Evolutionary conservation across 2,329 filamentous ascomycete species (phyloP).

Genomic region (Gremmenia infestans): DNA sequence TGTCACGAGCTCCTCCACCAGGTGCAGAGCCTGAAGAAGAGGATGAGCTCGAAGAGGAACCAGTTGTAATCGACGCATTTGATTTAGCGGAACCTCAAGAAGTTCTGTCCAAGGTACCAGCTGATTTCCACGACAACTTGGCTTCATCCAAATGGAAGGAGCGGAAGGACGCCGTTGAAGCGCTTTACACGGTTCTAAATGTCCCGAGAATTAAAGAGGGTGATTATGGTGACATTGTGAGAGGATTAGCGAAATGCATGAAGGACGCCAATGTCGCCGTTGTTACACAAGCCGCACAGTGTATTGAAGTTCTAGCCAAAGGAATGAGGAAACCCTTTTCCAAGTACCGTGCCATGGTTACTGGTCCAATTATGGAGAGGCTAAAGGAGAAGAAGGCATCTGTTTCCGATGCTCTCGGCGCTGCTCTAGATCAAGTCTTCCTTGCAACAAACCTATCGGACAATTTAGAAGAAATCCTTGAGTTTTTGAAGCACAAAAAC

Average conservation of each 20-base stretch:
- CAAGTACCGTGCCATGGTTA: conserved; percentile 75
- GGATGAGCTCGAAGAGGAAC: conserved; percentile 50
- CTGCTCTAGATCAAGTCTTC: conserved; percentile 71
- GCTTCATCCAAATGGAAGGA: conserved; percentile 98
- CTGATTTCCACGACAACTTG: conserved; percentile 76
- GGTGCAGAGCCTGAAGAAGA: conserved; percentile 55
- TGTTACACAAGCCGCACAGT: conserved; percentile 87
- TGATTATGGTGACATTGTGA: conserved; percentile 78
- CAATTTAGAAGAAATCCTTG: conserved; percentile 82
- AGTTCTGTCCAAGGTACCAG: conserved; percentile 73
- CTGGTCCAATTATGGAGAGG: conserved; percentile 88
- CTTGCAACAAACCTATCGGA: conserved; percentile 68
- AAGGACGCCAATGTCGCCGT: conserved; percentile 98
- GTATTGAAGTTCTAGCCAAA: conserved; percentile 82
- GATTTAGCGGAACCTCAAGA: conserved; percentile 85
- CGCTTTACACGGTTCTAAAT: conserved; percentile 68
- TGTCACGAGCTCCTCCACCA: conserved; percentile 61
- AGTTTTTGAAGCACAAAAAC: conserved; percentile 89
- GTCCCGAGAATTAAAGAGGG: conserved; percentile 89
- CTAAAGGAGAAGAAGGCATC: conserved; percentile 94
- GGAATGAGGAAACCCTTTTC: conserved; percentile 73
- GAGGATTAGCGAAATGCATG: conserved; percentile 90
- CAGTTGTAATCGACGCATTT: conserved; percentile 71
- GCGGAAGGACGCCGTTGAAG: conserved; percentile 88
- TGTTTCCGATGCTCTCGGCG: conserved; percentile 82